These are phyloP conservation scores for Acacia melanoxylon DNA, from an alignment of 306 rosid genomes.

Conservation along the genomic window DNA sequence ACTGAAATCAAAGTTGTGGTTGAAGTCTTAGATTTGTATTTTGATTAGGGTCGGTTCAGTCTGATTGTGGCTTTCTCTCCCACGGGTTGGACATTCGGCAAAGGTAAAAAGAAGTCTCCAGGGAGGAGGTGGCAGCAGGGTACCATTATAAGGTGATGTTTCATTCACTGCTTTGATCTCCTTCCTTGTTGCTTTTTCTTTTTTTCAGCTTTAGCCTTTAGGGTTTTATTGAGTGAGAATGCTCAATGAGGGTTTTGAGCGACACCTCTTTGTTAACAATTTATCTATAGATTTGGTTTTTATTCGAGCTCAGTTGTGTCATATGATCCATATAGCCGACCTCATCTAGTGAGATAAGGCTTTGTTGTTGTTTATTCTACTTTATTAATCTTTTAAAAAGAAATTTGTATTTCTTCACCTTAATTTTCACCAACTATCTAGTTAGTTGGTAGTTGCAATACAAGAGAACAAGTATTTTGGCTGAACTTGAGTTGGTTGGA, in stretches of 20 bases:
- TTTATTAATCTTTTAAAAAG: neutral
- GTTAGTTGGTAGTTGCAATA: slow-evolving; percentile 1
- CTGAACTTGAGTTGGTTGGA: neutral
- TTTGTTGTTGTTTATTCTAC: neutral
- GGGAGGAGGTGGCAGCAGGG: slow-evolving; percentile 95
- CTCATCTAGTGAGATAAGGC: too few relatives aligned
- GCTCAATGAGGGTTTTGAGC: too few relatives aligned
- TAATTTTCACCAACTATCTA: neutral
- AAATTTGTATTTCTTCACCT: neutral
- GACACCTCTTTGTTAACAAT: too few relatives aligned
- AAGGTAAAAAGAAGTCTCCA: slow-evolving; percentile 90
- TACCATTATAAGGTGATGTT: slow-evolving; percentile 78
- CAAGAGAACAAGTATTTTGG: neutral
- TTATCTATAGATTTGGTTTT: too few relatives aligned
- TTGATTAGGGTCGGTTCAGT: slow-evolving; percentile 67
- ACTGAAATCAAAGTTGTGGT: slow-evolving; percentile 1
- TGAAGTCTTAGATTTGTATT: slow-evolving; percentile 21
- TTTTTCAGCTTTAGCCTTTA: neutral
- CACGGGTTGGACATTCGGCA: slow-evolving; percentile 91
- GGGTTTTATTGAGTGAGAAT: too few relatives aligned
- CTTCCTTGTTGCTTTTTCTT: neutral
- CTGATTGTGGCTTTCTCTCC: slow-evolving; percentile 94
- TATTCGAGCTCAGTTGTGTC: too few relatives aligned
- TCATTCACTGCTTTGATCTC: slow-evolving; percentile 3
- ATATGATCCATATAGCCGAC: too few relatives aligned